Conservation (phyloP, 805 yeast genomes). For the Schizosaccharomyces japonicus region DNA sequence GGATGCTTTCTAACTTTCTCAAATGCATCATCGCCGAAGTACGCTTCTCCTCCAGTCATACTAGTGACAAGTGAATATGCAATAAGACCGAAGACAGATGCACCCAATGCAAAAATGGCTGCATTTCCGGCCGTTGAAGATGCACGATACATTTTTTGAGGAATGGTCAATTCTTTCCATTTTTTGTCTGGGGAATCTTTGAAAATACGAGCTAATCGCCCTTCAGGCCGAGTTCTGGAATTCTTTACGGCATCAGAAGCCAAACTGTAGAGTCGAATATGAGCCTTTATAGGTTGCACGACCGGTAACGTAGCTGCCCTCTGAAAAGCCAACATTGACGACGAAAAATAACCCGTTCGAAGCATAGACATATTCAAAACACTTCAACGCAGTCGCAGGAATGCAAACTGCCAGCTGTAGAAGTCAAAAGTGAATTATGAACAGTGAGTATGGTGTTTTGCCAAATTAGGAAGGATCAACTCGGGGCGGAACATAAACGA, state of each 20-base stretch:
- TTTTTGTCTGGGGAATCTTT: not conserved
- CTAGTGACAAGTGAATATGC: not conserved
- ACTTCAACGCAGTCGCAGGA: too few relatives aligned
- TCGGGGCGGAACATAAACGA: too few relatives aligned
- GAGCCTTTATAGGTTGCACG: too few relatives aligned
- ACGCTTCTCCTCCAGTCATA: not conserved
- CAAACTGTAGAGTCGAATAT: not conserved
- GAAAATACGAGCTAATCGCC: constrained; percentile 1
- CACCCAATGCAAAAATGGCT: not conserved
- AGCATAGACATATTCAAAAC: too few relatives aligned
- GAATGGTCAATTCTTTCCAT: not conserved
- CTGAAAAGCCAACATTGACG: too few relatives aligned
- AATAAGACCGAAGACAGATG: not conserved
- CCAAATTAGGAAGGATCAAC: too few relatives aligned
- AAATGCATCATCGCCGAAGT: constrained; percentile 1
- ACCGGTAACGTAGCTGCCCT: too few relatives aligned
- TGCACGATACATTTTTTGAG: not conserved
- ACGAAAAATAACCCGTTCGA: too few relatives aligned
- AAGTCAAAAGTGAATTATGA: too few relatives aligned
- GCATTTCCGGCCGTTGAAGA: not conserved
- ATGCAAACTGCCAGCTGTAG: too few relatives aligned
- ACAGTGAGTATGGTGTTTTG: too few relatives aligned
- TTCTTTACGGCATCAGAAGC: not conserved
- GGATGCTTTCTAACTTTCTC: not conserved
- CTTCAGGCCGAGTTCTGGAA: not conserved